phyloP scores from a whole-genome alignment of 2,329 filamentous ascomycete genomes.

The Rutstroemia sp. region DNA sequence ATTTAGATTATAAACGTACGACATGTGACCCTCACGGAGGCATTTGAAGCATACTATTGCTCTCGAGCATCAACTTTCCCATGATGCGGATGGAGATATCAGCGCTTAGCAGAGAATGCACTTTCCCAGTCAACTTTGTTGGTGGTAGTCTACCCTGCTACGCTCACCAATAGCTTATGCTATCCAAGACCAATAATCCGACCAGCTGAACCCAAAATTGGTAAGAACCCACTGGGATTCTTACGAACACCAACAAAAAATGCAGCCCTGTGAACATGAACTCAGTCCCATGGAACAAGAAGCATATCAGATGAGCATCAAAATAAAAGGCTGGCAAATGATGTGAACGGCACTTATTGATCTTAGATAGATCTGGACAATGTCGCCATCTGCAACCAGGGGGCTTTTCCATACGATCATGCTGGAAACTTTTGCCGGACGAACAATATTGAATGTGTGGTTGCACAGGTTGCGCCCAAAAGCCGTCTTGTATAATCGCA shows the following conservation, averaged over 20 bases:
- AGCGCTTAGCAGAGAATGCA: neutral
- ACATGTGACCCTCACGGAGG: constrained; percentile 5
- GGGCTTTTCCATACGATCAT: constrained; percentile 1
- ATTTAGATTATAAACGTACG: constrained; percentile 6
- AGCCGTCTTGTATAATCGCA: neutral
- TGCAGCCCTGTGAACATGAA: constrained; percentile 5
- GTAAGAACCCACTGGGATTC: neutral
- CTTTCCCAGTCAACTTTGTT: neutral
- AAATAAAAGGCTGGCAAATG: neutral
- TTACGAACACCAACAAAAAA: neutral
- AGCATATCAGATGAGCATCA: constrained; percentile 8
- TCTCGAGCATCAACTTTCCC: neutral
- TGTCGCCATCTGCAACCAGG: constrained; percentile 6
- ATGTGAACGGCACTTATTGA: constrained; percentile 7
- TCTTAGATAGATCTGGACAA: constrained; percentile 9
- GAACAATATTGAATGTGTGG: neutral
- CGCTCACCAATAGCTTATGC: neutral
- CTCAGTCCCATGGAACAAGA: neutral
- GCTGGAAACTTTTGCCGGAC: constrained; percentile 9
- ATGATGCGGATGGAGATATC: neutral
- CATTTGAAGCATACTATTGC: constrained; percentile 3
- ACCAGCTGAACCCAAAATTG: neutral
- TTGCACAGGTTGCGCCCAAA: neutral
- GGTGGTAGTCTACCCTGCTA: neutral
- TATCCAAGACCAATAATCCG: neutral